Evolutionary conservation across 2,329 filamentous ascomycete species (phyloP).

Genomic region (Apiospora sp.): DNA sequence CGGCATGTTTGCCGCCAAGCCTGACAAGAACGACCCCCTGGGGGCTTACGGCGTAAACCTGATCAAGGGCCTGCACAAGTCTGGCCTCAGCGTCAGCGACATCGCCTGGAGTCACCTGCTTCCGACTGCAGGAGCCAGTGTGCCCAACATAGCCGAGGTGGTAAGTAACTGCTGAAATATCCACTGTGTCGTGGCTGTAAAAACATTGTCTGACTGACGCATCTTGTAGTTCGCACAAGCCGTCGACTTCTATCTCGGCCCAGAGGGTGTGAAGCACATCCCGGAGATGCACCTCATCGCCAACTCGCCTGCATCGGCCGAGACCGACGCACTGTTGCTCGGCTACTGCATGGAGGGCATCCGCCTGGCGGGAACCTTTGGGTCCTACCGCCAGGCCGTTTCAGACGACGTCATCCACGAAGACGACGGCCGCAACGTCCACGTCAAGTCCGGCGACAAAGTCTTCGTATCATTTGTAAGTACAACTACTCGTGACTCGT

Average conservation of each 20-base stretch:
- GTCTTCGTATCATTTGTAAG: slow-evolving; percentile 70
- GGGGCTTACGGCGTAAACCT: slow-evolving; percentile 70
- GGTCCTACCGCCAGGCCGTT: slow-evolving; percentile 65
- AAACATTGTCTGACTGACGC: slow-evolving; percentile 30
- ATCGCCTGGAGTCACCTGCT: slow-evolving; percentile 76
- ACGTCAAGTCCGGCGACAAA: slow-evolving; percentile 63
- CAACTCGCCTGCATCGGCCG: slow-evolving; percentile 58
- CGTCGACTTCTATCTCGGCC: slow-evolving; percentile 75
- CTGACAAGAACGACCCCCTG: slow-evolving; percentile 61
- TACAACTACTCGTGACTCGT: no score
- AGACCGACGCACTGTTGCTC: slow-evolving; percentile 69
- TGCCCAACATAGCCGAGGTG: slow-evolving; percentile 75
- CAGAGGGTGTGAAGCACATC: slow-evolving; percentile 62
- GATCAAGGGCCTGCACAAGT: slow-evolving; percentile 70
- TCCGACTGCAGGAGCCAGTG: slow-evolving; percentile 71
- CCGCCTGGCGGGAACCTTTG: slow-evolving; percentile 70
- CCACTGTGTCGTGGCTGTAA: background rate
- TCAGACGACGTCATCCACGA: slow-evolving; percentile 54
- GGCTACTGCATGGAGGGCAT: slow-evolving; percentile 78
- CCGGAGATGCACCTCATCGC: slow-evolving; percentile 69
- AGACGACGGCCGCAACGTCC: slow-evolving; percentile 59
- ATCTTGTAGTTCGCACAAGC: slow-evolving; percentile 69
- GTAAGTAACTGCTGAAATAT: slow-evolving; percentile 48
- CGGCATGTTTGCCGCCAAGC: slow-evolving; percentile 61
- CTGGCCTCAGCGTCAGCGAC: slow-evolving; percentile 68